Percentiles rank a stretch among this genome's conserved stretches.
Conservation (phyloP, 2,329 filamentous ascomycete species). For the Periconia sp. region DNA sequence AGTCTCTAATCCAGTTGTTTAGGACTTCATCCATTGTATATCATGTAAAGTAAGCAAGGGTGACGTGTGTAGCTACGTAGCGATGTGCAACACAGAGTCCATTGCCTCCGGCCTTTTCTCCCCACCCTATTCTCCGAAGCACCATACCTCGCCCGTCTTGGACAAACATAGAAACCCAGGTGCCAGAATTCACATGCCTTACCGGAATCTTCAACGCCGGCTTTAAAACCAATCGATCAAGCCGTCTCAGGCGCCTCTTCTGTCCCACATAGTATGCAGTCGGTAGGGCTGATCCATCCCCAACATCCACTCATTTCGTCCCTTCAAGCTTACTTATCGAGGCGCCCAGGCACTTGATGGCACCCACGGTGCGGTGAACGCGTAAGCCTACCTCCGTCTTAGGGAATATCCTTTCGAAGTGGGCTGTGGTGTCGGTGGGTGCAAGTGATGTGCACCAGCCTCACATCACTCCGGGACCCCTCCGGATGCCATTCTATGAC, state of each 20-base stretch:
- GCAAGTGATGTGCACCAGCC: not conserved
- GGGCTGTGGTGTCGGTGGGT: not conserved
- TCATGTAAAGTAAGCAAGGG: not conserved
- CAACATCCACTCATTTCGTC: not conserved
- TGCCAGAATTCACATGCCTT: too few relatives aligned
- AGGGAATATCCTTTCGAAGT: not conserved
- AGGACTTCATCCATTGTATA: not conserved
- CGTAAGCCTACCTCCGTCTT: not conserved
- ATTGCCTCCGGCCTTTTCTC: conserved; percentile 21
- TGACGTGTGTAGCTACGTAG: not conserved
- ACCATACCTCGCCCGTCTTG: conserved; percentile 5
- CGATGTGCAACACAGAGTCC: conserved; percentile 5
- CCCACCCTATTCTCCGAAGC: conserved; percentile 23
- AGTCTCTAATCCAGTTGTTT: not conserved
- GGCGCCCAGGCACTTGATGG: not conserved
- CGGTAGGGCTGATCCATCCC: conserved; percentile 2
- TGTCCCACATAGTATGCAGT: too few relatives aligned
- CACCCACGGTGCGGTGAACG: not conserved
- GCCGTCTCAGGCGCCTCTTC: not conserved
- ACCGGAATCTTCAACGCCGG: too few relatives aligned
- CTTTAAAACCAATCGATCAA: not conserved
- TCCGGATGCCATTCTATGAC: conserved; percentile 1
- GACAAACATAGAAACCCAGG: not conserved
- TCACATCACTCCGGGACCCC: conserved; percentile 1
- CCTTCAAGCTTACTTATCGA: not conserved